phyloP scores from a whole-genome alignment of 2,329 filamentous ascomycete genomes.

The Trichoderma lentiforme region DNA sequence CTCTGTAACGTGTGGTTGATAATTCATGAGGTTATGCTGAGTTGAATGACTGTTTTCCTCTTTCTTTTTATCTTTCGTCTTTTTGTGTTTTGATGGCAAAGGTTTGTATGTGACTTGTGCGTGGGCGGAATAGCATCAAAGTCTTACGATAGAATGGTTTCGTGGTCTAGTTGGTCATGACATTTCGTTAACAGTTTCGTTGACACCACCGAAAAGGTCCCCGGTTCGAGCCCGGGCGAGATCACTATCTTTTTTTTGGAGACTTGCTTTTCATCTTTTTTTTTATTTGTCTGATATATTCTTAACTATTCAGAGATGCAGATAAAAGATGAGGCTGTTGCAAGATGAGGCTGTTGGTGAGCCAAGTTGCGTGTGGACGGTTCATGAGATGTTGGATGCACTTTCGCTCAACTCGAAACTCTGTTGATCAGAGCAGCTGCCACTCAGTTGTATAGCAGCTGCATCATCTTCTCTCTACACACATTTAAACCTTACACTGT shows the following conservation, averaged over 20 bases:
- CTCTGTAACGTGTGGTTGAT: neutral
- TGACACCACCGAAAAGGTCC: constrained; percentile 20
- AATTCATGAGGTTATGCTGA: neutral
- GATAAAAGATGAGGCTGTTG: neutral
- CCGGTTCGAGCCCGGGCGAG: constrained; percentile 20
- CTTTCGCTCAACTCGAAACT: neutral
- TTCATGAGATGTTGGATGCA: neutral
- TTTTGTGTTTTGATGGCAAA: neutral
- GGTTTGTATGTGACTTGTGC: neutral
- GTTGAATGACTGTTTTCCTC: neutral
- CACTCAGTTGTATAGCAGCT: neutral
- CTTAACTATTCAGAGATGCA: neutral
- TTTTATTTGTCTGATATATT: neutral
- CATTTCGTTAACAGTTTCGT: constrained; percentile 18
- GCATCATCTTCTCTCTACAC: neutral
- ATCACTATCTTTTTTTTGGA: constrained; percentile 8
- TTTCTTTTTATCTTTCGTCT: neutral
- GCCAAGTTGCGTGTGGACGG: neutral
- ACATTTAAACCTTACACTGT: neutral
- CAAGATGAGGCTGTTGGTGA: neutral
- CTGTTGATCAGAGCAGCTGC: neutral
- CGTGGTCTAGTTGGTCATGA: constrained; percentile 21
- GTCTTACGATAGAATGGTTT: constrained; percentile 3
- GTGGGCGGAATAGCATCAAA: neutral
- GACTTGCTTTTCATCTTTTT: neutral